phyloP scores from a whole-genome alignment of 306 rosid species.

The Coriaria nepalensis region DNA sequence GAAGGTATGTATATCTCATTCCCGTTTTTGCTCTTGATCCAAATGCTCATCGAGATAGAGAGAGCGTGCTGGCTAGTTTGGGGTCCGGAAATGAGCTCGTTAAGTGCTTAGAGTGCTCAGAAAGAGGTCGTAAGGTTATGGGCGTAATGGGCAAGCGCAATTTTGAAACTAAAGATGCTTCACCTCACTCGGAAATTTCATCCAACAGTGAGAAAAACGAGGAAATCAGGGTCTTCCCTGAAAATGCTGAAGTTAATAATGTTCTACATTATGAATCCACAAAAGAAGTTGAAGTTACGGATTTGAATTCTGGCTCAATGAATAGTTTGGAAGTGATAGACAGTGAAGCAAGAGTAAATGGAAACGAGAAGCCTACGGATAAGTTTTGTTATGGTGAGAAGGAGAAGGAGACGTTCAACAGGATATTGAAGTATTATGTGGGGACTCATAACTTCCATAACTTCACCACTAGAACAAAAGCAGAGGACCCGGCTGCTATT shows the following conservation, averaged over 20 bases:
- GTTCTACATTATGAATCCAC: slow-evolving; percentile 15
- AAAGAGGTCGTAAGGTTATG: slow-evolving; percentile 74
- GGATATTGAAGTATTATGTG: slow-evolving; percentile 46
- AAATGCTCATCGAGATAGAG: slow-evolving; percentile 67
- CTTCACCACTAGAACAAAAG: slow-evolving; percentile 88
- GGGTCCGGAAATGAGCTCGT: slow-evolving; percentile 66
- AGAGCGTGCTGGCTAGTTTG: slow-evolving; percentile 78
- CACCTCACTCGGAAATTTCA: slow-evolving; percentile 25
- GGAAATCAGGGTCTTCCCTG: slow-evolving; percentile 18
- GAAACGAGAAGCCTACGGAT: slow-evolving; percentile 20
- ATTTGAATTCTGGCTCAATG: slow-evolving; percentile 22
- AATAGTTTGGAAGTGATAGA: slow-evolving; percentile 10
- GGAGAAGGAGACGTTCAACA: slow-evolving; percentile 63
- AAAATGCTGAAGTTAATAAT: slow-evolving; percentile 10
- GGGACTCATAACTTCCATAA: slow-evolving; percentile 94
- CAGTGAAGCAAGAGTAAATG: slow-evolving; percentile 25
- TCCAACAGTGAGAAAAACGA: slow-evolving; percentile 16
- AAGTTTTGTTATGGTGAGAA: slow-evolving; percentile 50
- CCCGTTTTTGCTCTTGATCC: slow-evolving; percentile 88
- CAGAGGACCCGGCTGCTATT: slow-evolving; percentile 65
- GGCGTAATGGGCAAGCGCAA: slow-evolving; percentile 55
- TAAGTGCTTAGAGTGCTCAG: slow-evolving; percentile 75
- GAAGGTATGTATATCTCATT: slow-evolving; percentile 85
- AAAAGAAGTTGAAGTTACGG: slow-evolving; percentile 17
- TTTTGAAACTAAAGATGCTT: slow-evolving; percentile 25